Conservation (phyloP, 805 yeast species). For the Metschnikowia gelsemii region DNA sequence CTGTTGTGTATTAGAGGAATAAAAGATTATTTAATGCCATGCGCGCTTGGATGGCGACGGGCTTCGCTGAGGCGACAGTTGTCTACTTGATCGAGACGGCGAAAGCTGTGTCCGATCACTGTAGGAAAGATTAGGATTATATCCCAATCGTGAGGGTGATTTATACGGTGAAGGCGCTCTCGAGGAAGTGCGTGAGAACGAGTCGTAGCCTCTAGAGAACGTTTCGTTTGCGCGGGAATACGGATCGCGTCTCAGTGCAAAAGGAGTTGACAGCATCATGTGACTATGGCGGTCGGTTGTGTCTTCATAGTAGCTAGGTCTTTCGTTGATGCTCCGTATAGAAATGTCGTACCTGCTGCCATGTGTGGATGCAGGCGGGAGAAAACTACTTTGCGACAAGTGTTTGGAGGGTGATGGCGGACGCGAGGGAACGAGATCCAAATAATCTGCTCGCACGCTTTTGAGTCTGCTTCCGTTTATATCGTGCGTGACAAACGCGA, state of each 20-base stretch:
- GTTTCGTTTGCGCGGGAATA: constrained; percentile 13
- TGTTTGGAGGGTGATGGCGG: constrained; percentile 17
- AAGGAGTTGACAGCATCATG: constrained; percentile 22
- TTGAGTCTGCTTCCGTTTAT: constrained; percentile 32
- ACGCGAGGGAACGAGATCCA: constrained; percentile 9
- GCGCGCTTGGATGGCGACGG: constrained; percentile 22
- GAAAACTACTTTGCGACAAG: constrained; percentile 4
- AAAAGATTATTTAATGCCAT: constrained; percentile 17
- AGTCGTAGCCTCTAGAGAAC: constrained; percentile 15
- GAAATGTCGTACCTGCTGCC: constrained; percentile 7
- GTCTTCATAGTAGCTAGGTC: constrained; percentile 14
- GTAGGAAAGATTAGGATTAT: constrained; percentile 17
- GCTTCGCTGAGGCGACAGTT: constrained; percentile 21
- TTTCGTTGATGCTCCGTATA: constrained; percentile 5
- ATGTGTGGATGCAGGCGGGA: constrained; percentile 4
- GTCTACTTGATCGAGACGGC: constrained; percentile 18
- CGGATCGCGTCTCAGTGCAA: constrained; percentile 13
- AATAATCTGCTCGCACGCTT: constrained; percentile 19
- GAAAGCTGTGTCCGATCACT: constrained; percentile 21
- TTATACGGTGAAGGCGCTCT: constrained; percentile 19
- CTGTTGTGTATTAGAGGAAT: constrained; percentile 3
- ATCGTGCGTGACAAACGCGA: constrained; percentile 54
- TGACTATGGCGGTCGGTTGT: constrained; percentile 10
- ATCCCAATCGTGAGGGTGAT: constrained; percentile 18
- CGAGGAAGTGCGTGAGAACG: constrained; percentile 17